Base-by-base conservation (phyloP, 176 grass and related monocot species). In the Tillandsia fasciculata region DNA sequence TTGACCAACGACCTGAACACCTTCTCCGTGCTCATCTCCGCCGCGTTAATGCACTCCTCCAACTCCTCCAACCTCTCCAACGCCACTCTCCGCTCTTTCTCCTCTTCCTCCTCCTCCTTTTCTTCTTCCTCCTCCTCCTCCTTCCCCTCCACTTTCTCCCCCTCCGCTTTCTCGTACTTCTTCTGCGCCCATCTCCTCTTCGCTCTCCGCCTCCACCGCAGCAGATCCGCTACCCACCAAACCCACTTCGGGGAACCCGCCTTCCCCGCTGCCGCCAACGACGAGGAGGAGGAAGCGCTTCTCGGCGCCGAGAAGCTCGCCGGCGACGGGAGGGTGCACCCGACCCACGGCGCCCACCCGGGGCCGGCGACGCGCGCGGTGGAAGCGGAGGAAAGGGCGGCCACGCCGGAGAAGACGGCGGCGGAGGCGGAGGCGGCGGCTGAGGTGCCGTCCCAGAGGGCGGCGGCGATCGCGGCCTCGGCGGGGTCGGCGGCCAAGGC, bases 1-100 rank as follows among this genome's bases (percentile, higher is more conserved):
- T 96, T 96, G 42, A 88, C 75, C 10, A 96, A 57, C 24, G 79
- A 80, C 0, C 85, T 72, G 49, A 86, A 96, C n/a, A 96, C 85
- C 78, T 70, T 77, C 23, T 83, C 88, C 61, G 85, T 77, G 52
- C 80, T 80, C 65, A 14, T 80, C 74, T 91, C 91, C 63, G 88
- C 74, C 65, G 81, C 72, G 17, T 26, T 65, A 14, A 96, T 52
- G 80, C 88, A 91, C 11, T 77, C 78, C 4, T 80, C 88, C 29
- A 91, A 54, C 48, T 24, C 78, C 52, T 84, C 83, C 50, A 96
- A 56, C 47, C 75, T 84, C 42, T 82, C 75, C 58, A 86, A 86
- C 7, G 82, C 85, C 24, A 67, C 68, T 57, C 74, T 77, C 80
- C 85, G 76, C 53, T 86, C 85, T 9, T 64, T 51, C 65, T 88